Evolutionary conservation across 2,329 filamentous ascomycete genomes (phyloP), one percentile per base, ranked within the genome.

Genomic region (Clonostachys rhizophaga): DNA sequence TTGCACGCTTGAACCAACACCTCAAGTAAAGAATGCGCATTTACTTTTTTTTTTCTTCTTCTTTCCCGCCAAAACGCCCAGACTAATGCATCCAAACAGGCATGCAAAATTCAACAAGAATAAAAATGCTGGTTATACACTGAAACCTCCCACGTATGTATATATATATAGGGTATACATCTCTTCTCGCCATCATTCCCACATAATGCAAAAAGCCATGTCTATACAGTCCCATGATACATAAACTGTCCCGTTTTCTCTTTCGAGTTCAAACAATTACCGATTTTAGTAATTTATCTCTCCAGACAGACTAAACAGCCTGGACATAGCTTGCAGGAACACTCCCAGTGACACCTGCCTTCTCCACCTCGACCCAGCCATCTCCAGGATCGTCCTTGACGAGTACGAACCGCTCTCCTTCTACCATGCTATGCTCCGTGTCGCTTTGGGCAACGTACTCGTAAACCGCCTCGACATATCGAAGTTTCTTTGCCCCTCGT

Each of bases 331-430:
- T 95, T 36, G 91, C 91, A 42, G 94, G 94, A 46, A 99, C 94
- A 64, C 91, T 96, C 61, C 84, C 91, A 43, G 85, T 89, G 39
- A 84, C 74, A 2, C 91, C 91, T 16, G 89, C 91, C 66, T 89
- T 91, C 71, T 97, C 94, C 16, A 99, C 94, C 70, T 97, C 94
- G 30, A 86, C 89, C 94, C 94, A 99, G 1, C 94, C 94, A 70
- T 97, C 94, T 2, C 94, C 94, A 0, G 84, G 79, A 61, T 97
- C 92, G 48, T 89, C 84, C 58, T 85, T 91, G 51, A 96, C 83
- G 34, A 99, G 74, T 37, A 99, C 91, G 59, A 99, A 95, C 45
- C 84, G 80, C 67, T 99, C 94, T 1, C 94, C 94, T 66, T 95
- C 92, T 1, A 65, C 64, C 89, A 99, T 99, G 59, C 78, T 90